Base-by-base conservation (phyloP, 176 grass and related monocot genomes). In the Saccharum officinarum region DNA sequence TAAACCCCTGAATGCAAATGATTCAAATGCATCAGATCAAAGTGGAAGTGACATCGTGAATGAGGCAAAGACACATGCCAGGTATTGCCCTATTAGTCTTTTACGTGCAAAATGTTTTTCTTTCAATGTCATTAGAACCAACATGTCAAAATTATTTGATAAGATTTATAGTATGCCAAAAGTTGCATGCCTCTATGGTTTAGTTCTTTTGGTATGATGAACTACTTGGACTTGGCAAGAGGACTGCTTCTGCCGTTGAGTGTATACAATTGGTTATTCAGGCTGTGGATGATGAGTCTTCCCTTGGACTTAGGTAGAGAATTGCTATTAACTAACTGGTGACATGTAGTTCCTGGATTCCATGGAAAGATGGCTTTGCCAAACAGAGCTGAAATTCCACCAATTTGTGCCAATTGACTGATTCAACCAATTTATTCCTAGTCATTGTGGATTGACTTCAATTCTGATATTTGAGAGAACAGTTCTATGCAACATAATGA, bases 71-170 rank as follows among this genome's bases (percentile, higher is more conserved):
- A 41, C 78, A 60, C 77, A 28, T 72, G 18, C 82, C 80, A 83
- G 87, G 94, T 97, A 94, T 78, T 83, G 62, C 57, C 54, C 25
- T 91, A 82, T 89, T 49, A 50, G 15, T 1, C 16, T 20, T 30
- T 14, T 77, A 50, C 52, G 36, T 23, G 25, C 22, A 78, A 63
- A 82, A 49, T 90, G 33, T 2, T 81, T 81, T 54, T 74, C 63
- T 37, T 82, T 55, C 62, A 59, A 44, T 59, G 23, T 30, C 60
- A 39, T 62, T 81, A 22, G n/a, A 79, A 65, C 25, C 23, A 67
- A 36, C 28, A 50, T 18, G 33, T 68, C 10, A 31, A 64, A 64
- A 65, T 31, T 65, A 31, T 65, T 31, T 65, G 11, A 30, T 65
- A 31, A 15, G 62, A 31, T 65, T 31, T 30, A 23, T 65, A 16